Base-by-base conservation (phyloP, 495 filamentous ascomycete species). In the Podospora pseudocomata region DNA sequence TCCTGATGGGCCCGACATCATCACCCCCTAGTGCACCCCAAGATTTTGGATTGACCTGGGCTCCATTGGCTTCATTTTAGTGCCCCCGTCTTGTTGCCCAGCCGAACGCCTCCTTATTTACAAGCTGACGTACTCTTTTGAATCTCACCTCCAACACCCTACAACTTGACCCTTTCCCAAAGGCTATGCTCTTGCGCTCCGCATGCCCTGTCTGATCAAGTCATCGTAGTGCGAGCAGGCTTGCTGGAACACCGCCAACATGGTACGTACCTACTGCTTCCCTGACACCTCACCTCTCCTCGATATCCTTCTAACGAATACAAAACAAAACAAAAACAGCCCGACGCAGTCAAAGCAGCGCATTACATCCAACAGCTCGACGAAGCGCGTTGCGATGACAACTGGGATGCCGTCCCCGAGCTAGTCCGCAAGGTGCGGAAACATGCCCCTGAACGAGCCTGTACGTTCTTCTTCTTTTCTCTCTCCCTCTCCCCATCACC, bases 341-440 rank as follows among this genome's bases (percentile, higher is more conserved):
- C 76, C 77, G 85, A 80, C 83, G 67, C 77, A 65, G 64, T 76
- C 67, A 99, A 99, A 82, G 93, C 89, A 61, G 85, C 84, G 68
- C 86, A 88, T 73, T 97, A 97, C 78, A 83, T 94, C 71, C 82
- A 85, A 74, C 87, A 86, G 79, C 87, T 99, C 71, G 92, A 98
- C 74, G 86, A 87, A 71, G 92, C 92, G 70, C 90, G 95, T 67
- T 95, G 91, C 75, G 87, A 94, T 74, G 92, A 92, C 32, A 88
- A 86, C 73, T 99, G 95, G 95, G 85, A 91, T 68, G 91, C 91
- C 32, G 85, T 97, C n/a, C 91, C 90, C 32, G 95, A 97, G 80
- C 82, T 97, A 68, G 87, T 91, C 71, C 87, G 93, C 71, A 98
- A 99, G 80, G 86, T 97, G 68, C 90, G 87, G 72, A 97, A 98